These are phyloP conservation scores for Zygosaccharomyces sapae DNA, from an alignment of 1,139 yeast genomes.

Conservation along the genomic window DNA sequence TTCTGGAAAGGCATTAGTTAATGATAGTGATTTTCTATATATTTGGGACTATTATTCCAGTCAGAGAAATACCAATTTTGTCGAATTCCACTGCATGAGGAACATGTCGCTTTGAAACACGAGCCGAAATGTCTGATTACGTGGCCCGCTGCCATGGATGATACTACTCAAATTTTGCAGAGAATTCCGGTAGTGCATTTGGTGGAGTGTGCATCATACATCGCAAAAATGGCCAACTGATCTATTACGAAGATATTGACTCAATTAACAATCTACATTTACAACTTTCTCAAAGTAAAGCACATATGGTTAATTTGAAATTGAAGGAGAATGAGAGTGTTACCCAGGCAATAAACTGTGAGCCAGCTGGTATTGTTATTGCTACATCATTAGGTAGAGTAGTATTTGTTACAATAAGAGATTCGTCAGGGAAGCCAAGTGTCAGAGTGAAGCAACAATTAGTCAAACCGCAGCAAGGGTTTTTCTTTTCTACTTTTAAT, in stretches of 20 bases:
- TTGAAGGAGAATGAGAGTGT: constrained; percentile 53
- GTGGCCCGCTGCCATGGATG: constrained; percentile 61
- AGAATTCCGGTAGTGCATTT: constrained; percentile 63
- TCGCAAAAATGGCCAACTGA: constrained; percentile 47
- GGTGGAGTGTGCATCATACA: constrained; percentile 40
- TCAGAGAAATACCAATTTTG: constrained; percentile 55
- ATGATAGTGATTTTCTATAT: constrained; percentile 49
- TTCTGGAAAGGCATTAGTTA: constrained; percentile 53
- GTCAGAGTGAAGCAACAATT: constrained; percentile 37
- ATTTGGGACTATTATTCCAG: constrained; percentile 69
- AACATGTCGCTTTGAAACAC: constrained; percentile 31
- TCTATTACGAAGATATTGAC: constrained; percentile 41
- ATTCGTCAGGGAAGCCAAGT: constrained; percentile 60
- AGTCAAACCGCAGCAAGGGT: constrained; percentile 35
- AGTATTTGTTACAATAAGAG: constrained; percentile 59
- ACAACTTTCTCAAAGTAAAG: constrained; percentile 31
- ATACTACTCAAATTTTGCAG: constrained; percentile 47
- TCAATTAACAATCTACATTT: constrained; percentile 38
- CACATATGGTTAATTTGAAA: constrained; percentile 35
- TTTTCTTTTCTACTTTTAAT: constrained; percentile 31
- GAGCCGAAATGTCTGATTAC: constrained; percentile 62
- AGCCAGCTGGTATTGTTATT: constrained; percentile 70
- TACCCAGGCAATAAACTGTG: constrained; percentile 56
- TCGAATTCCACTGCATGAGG: constrained; percentile 40
- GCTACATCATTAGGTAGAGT: constrained; percentile 71